Evolutionary conservation across 768 basidiomycete genomes (phyloP).

Genomic region (Boletus tomentosulus): DNA sequence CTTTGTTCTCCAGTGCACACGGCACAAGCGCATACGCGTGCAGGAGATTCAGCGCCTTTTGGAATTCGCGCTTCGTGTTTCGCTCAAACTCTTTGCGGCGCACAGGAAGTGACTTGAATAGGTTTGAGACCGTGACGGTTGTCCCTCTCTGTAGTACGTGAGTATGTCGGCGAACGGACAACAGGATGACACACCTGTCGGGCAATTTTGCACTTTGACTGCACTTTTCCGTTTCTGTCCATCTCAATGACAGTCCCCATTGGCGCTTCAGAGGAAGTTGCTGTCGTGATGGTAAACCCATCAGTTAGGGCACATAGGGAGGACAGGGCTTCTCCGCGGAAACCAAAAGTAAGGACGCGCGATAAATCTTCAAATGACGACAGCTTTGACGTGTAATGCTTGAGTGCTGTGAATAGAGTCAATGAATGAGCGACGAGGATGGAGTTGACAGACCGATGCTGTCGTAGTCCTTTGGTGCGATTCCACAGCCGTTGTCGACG

Average conservation of each 20-base stretch:
- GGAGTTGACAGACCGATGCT: conserved; percentile 52
- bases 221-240: conserved; percentile 59
- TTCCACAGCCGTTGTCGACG: conserved; percentile 88
- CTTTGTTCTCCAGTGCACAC: conserved; percentile 51
- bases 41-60: conserved; percentile 75
- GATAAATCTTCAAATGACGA: conserved; percentile 66
- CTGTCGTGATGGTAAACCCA: conserved; percentile 5
- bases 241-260: conserved; percentile 79
- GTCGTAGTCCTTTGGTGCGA: conserved; percentile 71
- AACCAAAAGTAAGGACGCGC: conserved; percentile 79
- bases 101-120: conserved; percentile 85
- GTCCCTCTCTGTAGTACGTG: conserved; percentile 71
- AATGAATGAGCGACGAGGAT: not conserved
- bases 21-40: conserved; percentile 89
- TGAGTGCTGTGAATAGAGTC: conserved; percentile 51
- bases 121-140: conserved; percentile 62
- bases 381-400: conserved; percentile 92
- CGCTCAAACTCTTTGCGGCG: conserved; percentile 87
- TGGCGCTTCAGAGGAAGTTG: conserved; percentile 47
- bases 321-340: conserved; percentile 93
- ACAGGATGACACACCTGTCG: conserved; percentile 53
- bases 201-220: conserved; percentile 59
- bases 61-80: conserved; percentile 86
- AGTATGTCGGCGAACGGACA: not conserved
- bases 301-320: conserved; percentile 86